phyloP scores from a whole-genome alignment of 148 eudicot genomes.

The Chenopodium formosanum region DNA sequence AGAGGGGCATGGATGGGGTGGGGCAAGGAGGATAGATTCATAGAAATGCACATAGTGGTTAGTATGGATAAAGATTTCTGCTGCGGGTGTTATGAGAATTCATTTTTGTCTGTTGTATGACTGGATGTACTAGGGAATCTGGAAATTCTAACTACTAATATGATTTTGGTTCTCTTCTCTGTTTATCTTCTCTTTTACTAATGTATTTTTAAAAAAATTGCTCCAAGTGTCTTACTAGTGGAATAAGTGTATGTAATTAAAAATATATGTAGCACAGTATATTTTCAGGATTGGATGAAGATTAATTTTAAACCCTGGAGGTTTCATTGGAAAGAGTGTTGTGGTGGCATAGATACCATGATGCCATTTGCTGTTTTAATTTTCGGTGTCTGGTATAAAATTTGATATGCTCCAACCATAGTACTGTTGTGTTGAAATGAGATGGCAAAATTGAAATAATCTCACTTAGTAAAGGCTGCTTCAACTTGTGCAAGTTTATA shows the following conservation, averaged over 20 bases:
- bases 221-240: background rate
- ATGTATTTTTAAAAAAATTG: background rate
- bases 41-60: background rate
- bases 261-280: background rate
- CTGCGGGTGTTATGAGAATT: background rate
- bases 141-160: background rate
- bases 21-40: too few species aligned
- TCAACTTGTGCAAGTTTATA: background rate
- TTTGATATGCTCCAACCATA: background rate
- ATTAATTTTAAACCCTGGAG: background rate
- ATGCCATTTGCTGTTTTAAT: background rate
- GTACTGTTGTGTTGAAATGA: background rate
- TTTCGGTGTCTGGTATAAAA: background rate
- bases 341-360: background rate
- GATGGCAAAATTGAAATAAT: background rate
- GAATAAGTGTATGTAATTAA: background rate
- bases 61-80: background rate
- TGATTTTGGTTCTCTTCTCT: background rate
- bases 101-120: background rate
- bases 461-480: background rate
- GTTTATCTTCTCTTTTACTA: background rate
- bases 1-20: background rate
- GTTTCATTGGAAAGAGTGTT: background rate
- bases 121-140: background rate
- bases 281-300: background rate